Percentiles rank a stretch among this genome's conserved stretches.
phyloP scores from a whole-genome alignment of 2,329 filamentous ascomycete species.

The Phaeosphaeria sp. region DNA sequence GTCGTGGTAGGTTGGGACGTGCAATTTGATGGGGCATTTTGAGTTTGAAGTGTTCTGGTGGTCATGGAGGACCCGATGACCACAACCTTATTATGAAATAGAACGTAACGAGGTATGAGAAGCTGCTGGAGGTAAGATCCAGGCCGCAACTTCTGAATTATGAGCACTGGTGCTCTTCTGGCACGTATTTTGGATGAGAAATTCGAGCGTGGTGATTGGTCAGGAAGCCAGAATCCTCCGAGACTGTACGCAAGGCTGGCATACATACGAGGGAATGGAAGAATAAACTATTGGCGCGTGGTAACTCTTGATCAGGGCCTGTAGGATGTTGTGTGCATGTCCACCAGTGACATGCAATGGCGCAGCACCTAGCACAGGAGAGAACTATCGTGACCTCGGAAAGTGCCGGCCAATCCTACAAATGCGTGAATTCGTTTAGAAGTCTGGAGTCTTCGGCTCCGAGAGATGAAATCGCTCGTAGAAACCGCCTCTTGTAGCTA shows the following conservation, averaged over 20 bases:
- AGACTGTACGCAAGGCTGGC: constrained; percentile 18
- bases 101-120: not conserved
- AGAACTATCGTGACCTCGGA: not conserved
- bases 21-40: not conserved
- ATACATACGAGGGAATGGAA: constrained; percentile 30
- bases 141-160: not conserved
- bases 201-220: constrained; percentile 43
- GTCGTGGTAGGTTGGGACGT: not conserved
- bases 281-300: not conserved
- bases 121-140: not conserved
- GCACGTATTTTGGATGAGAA: constrained; percentile 40
- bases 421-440: not conserved
- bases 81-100: not conserved
- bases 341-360: not conserved
- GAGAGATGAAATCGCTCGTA: not conserved
- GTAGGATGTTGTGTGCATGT: not conserved
- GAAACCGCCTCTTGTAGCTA: not conserved
- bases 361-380: not conserved
- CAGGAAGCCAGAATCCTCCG: constrained; percentile 16
- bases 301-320: not conserved
- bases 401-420: not conserved
- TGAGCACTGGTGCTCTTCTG: not conserved
- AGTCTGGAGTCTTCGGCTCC: not conserved
- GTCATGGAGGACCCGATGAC: not conserved
- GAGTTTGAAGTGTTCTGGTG: not conserved